Evolutionary conservation across 768 basidiomycete species (phyloP), one percentile per base, ranked within the genome.

Genomic region (Rhodotorula babjevae): DNA sequence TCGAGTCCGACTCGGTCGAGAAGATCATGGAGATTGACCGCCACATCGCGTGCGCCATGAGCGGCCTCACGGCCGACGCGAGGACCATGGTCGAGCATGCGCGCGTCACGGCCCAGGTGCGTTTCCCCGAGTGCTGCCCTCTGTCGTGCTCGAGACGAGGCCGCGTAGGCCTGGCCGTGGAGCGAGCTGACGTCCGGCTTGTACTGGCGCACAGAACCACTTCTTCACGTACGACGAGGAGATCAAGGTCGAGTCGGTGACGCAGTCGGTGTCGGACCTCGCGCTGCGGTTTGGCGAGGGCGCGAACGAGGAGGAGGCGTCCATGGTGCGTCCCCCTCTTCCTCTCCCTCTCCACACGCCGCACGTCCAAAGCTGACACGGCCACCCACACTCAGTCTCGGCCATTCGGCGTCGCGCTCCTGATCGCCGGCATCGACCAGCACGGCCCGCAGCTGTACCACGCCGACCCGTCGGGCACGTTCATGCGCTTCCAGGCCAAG

Each of bases 21-120:
- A 98, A 98, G 85, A 98, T 98, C 81, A 97, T 99, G 95, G 96
- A 99, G 84, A 98, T 99, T 79, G 96, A 98, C 83, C 76, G 82
- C 21, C 96, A 99, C 83, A 87, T 99, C 71, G 96, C 93, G 18
- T 97, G 94, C 77, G 96, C 96, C 69, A 97, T 98, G 94, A 94
- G 92, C 59, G 84, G 84, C 46, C 86, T 99, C 73, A 96, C 93
- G 67, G 95, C 96, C 67, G 96, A 99, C 83, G 95, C 96, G 58
- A 88, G 96, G 74, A 99, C 96, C 61, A 99, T 99, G 91, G 92
- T 99, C 82, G 96, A 99, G 86, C 96, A 99, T 80, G 96, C 96
- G 40, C 87, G 96, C 71, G 94, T 99, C 69, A 98, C 96, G 11
- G 87, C 91, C 23, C 83, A 83, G 73, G 82, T 82, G 77, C 44